Base-by-base conservation (phyloP, 176 grass and related monocot species). In the Echinochloa phyllopogon region DNA sequence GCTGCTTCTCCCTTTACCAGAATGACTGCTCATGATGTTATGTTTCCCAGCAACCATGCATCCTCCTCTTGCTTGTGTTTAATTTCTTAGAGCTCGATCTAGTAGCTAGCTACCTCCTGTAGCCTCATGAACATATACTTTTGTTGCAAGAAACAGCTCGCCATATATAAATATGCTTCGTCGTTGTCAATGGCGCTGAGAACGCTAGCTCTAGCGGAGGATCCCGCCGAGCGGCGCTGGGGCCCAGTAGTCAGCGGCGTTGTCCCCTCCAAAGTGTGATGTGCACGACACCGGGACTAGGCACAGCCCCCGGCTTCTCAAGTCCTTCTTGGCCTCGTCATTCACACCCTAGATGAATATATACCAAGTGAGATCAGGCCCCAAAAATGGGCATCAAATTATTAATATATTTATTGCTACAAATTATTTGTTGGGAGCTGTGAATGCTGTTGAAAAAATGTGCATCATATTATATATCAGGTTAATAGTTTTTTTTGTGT, bases 1-100 rank as follows among this genome's bases (percentile, higher is more conserved):
- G 23, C 56, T 58, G 16, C 40, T 78, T 75, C 55, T 78, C 74
- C 50, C 40, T 48, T 48, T 60, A 60, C 48, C 50, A 87, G 96
- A 95, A 85, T 98, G 96, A 98, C 91, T 94, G 96, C 91, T 98
- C 93, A 87, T 98, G 96, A 98, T 98, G 81, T 88, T 98, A 98
- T 98, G 95, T 85, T 67, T 36, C 73, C 62, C 67, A 87, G 63
- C 76, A 74, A 45, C 25, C 45, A 86, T 82, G 56, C 73, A 49
- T 27, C 69, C 72, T 33, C n/a, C n/a, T n/a, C n/a, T 9, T 59
- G 8, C 38, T 41, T 64, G 47, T 72, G 76, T 42, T 33, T 33
- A 33, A 33, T 33, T 53, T 37, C 77, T 73, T 72, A 76, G 3
- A 69, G 41, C n/a, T n/a, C n/a, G n/a, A n/a, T n/a, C n/a, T n/a